Conservation (phyloP, 345 rosid species). For the Noccaea caerulescens region DNA sequence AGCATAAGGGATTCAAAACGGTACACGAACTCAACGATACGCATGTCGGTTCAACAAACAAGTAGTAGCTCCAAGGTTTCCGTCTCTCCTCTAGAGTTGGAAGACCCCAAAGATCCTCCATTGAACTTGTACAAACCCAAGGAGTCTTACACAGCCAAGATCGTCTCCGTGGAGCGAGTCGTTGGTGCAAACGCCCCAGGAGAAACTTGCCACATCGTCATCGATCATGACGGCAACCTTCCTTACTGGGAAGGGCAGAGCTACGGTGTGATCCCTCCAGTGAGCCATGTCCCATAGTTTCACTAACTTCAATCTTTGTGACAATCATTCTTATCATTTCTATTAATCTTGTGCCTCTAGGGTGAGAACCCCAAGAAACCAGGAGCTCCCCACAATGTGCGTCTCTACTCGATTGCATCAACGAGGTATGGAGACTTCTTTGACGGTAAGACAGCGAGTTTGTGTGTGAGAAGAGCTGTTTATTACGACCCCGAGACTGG, state of each 20-base stretch:
- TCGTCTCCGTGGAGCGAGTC: slow-evolving; percentile 88
- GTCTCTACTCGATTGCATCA: slow-evolving; percentile 96
- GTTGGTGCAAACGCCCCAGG: slow-evolving; percentile 95
- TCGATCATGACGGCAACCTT: slow-evolving; percentile 90
- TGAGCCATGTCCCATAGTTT: slow-evolving; percentile 48
- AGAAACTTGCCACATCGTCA: slow-evolving; percentile 96
- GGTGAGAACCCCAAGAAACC: slow-evolving; percentile 98
- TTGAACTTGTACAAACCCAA: slow-evolving; percentile 83
- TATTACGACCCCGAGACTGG: slow-evolving; percentile 93
- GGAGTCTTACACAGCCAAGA: slow-evolving; percentile 87
- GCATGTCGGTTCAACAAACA: slow-evolving; percentile 93
- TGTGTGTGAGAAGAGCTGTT: slow-evolving; percentile 96
- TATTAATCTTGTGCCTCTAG: slow-evolving; percentile 41
- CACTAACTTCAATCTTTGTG: not conserved
- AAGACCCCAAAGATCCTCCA: slow-evolving; percentile 84
- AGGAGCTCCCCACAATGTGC: slow-evolving; percentile 83
- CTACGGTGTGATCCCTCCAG: slow-evolving; percentile 97
- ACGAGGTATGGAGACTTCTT: slow-evolving; percentile 89
- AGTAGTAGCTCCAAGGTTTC: slow-evolving; percentile 67
- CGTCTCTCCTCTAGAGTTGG: slow-evolving; percentile 74
- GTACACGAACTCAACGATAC: slow-evolving; percentile 35
- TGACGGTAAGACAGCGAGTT: slow-evolving; percentile 85
- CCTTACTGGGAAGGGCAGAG: slow-evolving; percentile 99
- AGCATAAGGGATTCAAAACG: slow-evolving; percentile 46
- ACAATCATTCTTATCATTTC: not conserved